Evolutionary conservation across 73 alveolate genomes (phyloP).

Genomic region (Symbiodinium pilosum): DNA sequence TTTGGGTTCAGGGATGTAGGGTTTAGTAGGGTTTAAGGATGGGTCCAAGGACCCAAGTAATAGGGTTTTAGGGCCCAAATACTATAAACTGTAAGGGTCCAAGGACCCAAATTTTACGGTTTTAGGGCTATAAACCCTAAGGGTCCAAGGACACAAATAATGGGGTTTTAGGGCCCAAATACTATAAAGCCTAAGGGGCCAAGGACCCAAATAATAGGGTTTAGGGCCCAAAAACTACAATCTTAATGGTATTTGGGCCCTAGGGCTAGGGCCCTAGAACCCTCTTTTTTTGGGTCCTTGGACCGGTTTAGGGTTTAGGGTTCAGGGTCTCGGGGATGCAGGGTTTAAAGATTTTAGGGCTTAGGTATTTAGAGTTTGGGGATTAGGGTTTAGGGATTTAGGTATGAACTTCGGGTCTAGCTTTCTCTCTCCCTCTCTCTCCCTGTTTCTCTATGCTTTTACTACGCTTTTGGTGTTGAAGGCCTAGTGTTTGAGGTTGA

Average conservation of each 20-base stretch:
- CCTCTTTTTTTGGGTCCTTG: neutral
- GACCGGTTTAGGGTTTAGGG: neutral
- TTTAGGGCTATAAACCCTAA: neutral
- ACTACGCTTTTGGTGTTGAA: too few species aligned
- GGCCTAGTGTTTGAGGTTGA: too few species aligned
- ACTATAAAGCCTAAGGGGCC: neutral
- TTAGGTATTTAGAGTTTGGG: neutral
- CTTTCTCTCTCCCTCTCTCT: too few species aligned
- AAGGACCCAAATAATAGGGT: too few species aligned
- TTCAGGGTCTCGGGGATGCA: too few species aligned
- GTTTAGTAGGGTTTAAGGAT: neutral
- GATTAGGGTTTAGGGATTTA: neutral
- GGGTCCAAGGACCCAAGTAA: too few species aligned
- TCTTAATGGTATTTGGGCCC: neutral
- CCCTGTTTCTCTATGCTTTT: too few species aligned
- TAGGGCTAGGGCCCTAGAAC: neutral
- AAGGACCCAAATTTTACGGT: neutral
- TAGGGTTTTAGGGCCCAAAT: neutral
- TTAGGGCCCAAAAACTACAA: neutral
- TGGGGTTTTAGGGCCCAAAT: neutral
- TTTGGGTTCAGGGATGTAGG: neutral
- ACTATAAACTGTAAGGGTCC: neutral
- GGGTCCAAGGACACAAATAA: neutral
- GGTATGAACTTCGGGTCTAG: too few species aligned
- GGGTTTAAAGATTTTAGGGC: neutral